Base-by-base conservation (phyloP, 108 stramenopile species). In the Nitzschia sp. region DNA sequence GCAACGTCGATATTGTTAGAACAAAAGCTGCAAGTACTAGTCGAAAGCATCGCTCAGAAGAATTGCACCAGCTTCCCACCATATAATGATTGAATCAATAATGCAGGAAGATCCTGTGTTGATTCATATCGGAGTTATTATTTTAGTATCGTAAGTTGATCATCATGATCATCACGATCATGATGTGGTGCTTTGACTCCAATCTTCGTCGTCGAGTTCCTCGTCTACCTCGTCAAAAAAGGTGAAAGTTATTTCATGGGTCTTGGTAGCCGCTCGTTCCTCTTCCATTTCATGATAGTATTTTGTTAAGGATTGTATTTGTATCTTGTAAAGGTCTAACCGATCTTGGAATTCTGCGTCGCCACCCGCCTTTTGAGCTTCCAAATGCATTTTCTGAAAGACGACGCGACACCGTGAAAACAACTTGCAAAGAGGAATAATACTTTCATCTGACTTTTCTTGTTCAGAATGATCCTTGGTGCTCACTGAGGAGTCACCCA, bases 291-390 rank as follows among this genome's bases (percentile, higher is more conserved):
- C 33, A 19, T 58, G n/a, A 4, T 58, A 58, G 21, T 58, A 29
- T 29, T 34, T 1, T 17, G 33, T 19, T 1, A 71, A 36, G 1
- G 69, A 33, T 35, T 71, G 57, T 5, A 62, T 22, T 27, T 71
- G 69, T 34, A 71, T 35, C 48, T 62, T 71, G 60, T 71, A 71
- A 22, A 71, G 36, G 9, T 17, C 16, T 1, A 61, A 30, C 23
- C 69, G 69, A 13, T 71, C 69, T 32, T 60, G 38, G 47, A 71
- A 71, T 22, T 71, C 69, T 17, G 26, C 6, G 52, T 71, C 58
- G n/a, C n/a, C n/a, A n/a, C n/a, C n/a, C n/a, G n/a, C n/a, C 19
- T 22, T 28, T 21, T 35, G 1, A 31, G 38, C 32, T 60, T 71
- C 69, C 17, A 23, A 29, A 17, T 52, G 23, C 25, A 71, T 58